phyloP scores from a whole-genome alignment of 2,329 filamentous ascomycete species.

The Ophiobolus disseminans region DNA sequence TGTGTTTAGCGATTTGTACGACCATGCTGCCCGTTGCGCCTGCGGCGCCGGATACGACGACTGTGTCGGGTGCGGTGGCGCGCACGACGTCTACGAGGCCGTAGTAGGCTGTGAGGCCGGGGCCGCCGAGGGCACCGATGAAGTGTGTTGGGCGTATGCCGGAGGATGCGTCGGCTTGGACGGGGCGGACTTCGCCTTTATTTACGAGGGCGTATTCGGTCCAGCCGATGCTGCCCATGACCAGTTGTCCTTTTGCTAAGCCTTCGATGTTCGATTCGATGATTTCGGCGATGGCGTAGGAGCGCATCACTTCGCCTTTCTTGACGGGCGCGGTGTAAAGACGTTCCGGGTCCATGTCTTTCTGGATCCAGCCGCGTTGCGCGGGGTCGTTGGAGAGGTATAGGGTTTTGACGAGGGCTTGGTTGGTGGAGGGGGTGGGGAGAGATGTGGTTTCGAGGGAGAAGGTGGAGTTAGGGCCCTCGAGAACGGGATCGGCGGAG shows the following conservation, averaged over 20 bases:
- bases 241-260: conserved; percentile 64
- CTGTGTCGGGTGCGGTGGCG: conserved; percentile 70
- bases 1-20: conserved; percentile 61
- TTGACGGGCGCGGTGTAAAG: conserved; percentile 57
- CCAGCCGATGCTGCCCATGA: conserved; percentile 66
- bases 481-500: conserved; percentile 41
- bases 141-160: conserved; percentile 54
- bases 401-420: conserved; percentile 56
- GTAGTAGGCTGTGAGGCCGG: conserved; percentile 76
- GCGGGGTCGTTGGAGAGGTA: conserved; percentile 62
- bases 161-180: conserved; percentile 37
- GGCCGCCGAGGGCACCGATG: conserved; percentile 55
- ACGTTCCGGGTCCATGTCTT: conserved; percentile 49
- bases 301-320: conserved; percentile 66
- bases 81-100: conserved; percentile 73
- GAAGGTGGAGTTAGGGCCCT: conserved; percentile 51
- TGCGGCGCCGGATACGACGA: conserved; percentile 79
- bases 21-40: conserved; percentile 79
- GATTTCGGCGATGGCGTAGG: conserved; percentile 65
- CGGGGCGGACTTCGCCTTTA: conserved; percentile 39
- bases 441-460: conserved; percentile 46
- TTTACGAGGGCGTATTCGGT: conserved; percentile 66
- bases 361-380: conserved; percentile 60
- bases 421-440: conserved; percentile 45
- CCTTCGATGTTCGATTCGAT: conserved; percentile 62